phyloP scores from a whole-genome alignment of 805 yeast species.

The Myxozyma neotropica region DNA sequence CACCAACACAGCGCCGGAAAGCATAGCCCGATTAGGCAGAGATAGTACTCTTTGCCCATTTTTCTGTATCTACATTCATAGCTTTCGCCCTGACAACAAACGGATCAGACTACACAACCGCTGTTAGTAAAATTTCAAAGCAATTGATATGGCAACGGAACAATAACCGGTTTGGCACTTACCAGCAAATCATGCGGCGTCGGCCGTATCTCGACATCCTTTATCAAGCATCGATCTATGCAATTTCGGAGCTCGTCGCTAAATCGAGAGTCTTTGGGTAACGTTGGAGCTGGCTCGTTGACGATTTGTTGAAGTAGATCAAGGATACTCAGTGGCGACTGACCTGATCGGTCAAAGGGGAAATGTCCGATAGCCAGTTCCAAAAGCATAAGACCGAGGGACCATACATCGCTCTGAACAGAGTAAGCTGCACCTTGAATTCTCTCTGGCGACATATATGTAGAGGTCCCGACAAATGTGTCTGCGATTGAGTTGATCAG shows the following conservation, averaged over 20 bases:
- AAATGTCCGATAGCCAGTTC: slow-evolving; percentile 85
- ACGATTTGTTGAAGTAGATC: slow-evolving; percentile 92
- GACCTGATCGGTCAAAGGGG: slow-evolving; percentile 54
- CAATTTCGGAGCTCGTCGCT: slow-evolving; percentile 61
- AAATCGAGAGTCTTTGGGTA: slow-evolving; percentile 51
- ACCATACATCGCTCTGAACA: slow-evolving; percentile 97
- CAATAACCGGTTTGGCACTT: neutral
- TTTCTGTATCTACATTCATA: slow-evolving; percentile 13
- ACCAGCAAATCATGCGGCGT: slow-evolving; percentile 69
- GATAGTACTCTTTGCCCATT: slow-evolving; percentile 22
- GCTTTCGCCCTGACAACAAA: slow-evolving; percentile 13
- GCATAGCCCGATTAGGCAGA: neutral
- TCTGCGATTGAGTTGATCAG: slow-evolving; percentile 96
- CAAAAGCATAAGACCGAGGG: slow-evolving; percentile 84
- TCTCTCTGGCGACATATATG: slow-evolving; percentile 93
- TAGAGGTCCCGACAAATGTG: slow-evolving; percentile 96
- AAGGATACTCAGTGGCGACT: slow-evolving; percentile 76
- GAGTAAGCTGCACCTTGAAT: slow-evolving; percentile 93
- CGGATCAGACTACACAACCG: slow-evolving; percentile 12
- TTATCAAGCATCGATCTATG: slow-evolving; percentile 71
- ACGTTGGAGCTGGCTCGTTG: slow-evolving; percentile 83
- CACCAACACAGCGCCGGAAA: neutral
- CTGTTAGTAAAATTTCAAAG: neutral
- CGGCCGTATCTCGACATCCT: slow-evolving; percentile 66
- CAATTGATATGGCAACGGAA: neutral